Percentiles rank a stretch among this genome's conserved stretches.
phyloP scores from a whole-genome alignment of 768 basidiomycete genomes.

The Phaeotremella skinneri region DNA sequence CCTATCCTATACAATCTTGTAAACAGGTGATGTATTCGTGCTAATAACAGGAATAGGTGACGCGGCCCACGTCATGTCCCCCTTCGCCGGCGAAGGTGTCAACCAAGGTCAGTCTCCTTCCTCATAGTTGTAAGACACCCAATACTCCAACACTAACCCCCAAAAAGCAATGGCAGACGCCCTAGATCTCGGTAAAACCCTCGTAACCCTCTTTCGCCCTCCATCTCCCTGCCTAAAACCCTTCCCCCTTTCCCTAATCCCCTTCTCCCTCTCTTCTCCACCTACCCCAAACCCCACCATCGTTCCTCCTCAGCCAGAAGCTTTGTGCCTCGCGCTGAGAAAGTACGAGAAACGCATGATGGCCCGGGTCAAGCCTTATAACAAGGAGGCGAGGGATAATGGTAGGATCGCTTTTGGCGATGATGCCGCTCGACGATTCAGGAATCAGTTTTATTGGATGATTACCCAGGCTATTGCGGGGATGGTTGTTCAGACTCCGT shows the following conservation, averaged over 20 bases:
- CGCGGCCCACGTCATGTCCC: slow-evolving; percentile 53
- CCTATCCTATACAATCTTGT: not conserved
- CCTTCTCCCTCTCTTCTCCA: not conserved
- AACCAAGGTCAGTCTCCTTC: slow-evolving; percentile 36
- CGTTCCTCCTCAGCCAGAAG: slow-evolving; percentile 1
- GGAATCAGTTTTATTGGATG: slow-evolving; percentile 1
- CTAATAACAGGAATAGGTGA: slow-evolving; percentile 46
- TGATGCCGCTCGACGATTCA: slow-evolving; percentile 10
- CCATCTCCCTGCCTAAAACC: not conserved
- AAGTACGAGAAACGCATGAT: slow-evolving; percentile 14
- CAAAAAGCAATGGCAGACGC: slow-evolving; percentile 16
- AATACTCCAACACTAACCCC: not conserved
- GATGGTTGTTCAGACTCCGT: not conserved
- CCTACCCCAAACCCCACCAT: not conserved
- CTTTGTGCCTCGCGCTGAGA: slow-evolving; percentile 6
- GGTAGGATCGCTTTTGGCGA: slow-evolving; percentile 6
- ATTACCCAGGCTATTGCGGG: not conserved
- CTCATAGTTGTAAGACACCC: slow-evolving; percentile 34
- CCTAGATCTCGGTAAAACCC: slow-evolving; percentile 13
- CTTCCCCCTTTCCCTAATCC: slow-evolving; percentile 15
- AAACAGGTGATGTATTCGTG: no score
- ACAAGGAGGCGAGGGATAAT: slow-evolving; percentile 9
- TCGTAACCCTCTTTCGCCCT: slow-evolving; percentile 10
- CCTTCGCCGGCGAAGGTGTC: slow-evolving; percentile 53
- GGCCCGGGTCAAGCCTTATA: slow-evolving; percentile 8